These are phyloP conservation scores for Citrus inodora DNA, from an alignment of 345 rosid species.

Conservation along the genomic window DNA sequence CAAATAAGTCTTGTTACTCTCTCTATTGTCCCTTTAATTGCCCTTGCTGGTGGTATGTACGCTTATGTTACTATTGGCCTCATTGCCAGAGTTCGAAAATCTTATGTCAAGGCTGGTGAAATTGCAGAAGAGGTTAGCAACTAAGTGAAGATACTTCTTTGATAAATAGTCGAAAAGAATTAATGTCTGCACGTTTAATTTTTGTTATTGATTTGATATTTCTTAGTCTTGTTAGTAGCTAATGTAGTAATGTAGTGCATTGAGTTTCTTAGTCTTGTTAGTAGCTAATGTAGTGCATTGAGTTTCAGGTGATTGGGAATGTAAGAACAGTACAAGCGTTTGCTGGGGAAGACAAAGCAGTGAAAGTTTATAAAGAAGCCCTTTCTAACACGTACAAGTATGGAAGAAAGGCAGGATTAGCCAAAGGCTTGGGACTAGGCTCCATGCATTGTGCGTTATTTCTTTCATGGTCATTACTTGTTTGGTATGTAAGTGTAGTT, in stretches of 20 bases:
- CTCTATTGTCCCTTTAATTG: constrained; percentile 90
- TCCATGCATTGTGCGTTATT: constrained; percentile 80
- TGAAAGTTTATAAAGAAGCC: constrained; percentile 63
- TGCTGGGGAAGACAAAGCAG: constrained; percentile 90
- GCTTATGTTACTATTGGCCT: constrained; percentile 85
- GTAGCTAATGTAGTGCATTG: neutral
- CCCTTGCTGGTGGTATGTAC: constrained; percentile 87
- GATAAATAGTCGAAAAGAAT: too few species aligned
- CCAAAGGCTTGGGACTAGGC: constrained; percentile 91
- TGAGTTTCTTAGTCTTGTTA: neutral
- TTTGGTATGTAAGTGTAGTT: constrained; percentile 85
- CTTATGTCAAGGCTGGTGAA: constrained; percentile 92
- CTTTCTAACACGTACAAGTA: constrained; percentile 63
- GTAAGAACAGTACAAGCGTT: constrained; percentile 98
- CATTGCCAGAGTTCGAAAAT: constrained; percentile 67
- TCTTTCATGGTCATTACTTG: constrained; percentile 91
- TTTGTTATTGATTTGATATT: too few species aligned
- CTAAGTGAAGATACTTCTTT: neutral
- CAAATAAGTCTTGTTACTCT: constrained; percentile 93
- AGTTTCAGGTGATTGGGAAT: constrained; percentile 78
- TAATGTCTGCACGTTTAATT: too few species aligned
- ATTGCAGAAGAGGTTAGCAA: constrained; percentile 84
- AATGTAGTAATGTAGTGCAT: neutral
- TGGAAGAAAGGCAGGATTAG: constrained; percentile 82
- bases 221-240: too few species aligned